These are phyloP conservation scores for Aureobasidium sp. DNA, from an alignment of 2,329 filamentous ascomycete genomes.

Conservation along the genomic window DNA sequence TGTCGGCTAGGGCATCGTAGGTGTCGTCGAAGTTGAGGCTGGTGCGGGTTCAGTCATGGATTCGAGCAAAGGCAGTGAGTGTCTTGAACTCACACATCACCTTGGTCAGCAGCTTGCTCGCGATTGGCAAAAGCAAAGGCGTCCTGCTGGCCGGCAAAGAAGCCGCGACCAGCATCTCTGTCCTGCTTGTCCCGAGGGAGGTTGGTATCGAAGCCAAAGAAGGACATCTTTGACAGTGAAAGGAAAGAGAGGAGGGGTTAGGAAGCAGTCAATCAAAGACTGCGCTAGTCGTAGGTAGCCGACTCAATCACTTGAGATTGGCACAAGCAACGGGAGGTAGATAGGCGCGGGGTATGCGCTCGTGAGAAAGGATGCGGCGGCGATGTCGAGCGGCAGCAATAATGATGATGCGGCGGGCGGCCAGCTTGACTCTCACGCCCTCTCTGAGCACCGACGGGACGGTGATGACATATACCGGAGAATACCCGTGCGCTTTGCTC, in stretches of 20 bases:
- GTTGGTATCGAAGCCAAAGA: slow-evolving; percentile 78
- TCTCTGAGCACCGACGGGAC: neutral
- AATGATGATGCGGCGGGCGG: neutral
- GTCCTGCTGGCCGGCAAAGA: slow-evolving; percentile 67
- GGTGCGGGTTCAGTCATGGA: slow-evolving; percentile 15
- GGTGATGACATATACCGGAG: slow-evolving; percentile 1
- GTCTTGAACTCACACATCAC: slow-evolving; percentile 45
- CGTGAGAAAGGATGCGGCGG: neutral
- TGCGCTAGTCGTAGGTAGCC: neutral
- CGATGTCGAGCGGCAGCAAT: neutral
- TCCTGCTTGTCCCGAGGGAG: slow-evolving; percentile 52
- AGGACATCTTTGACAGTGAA: slow-evolving; percentile 53
- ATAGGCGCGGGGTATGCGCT: neutral
- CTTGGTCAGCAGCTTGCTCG: slow-evolving; percentile 43
- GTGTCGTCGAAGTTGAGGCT: slow-evolving; percentile 92
- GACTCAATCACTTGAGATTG: neutral
- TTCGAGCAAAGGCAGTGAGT: slow-evolving; percentile 20
- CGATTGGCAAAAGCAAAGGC: slow-evolving; percentile 77
- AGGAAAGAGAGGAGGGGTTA: neutral
- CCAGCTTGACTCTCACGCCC: neutral
- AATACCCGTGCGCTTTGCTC: neutral
- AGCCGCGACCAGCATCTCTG: slow-evolving; percentile 43
- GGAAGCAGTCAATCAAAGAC: neutral
- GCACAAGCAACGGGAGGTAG: neutral
- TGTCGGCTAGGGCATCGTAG: slow-evolving; percentile 87